These are phyloP conservation scores for Rutstroemia sp. DNA, from an alignment of 2,329 filamentous ascomycete species.

Conservation along the genomic window DNA sequence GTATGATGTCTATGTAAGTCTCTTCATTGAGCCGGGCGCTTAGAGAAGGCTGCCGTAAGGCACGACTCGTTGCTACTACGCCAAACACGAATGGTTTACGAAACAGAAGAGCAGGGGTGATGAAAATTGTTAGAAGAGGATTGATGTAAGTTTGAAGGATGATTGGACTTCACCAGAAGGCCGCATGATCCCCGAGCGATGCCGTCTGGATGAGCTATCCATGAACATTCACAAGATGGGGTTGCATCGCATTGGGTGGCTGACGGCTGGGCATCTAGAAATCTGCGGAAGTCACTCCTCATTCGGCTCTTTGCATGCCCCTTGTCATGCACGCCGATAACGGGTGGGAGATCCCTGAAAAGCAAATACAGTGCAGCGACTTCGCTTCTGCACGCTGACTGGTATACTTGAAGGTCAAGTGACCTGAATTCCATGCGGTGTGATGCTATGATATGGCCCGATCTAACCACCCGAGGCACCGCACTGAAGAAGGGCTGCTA, in stretches of 20 bases:
- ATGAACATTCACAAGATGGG: constrained; percentile 2
- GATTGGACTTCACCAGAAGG: constrained; percentile 14
- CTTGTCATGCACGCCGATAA: constrained; percentile 27
- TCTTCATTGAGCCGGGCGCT: constrained; percentile 28
- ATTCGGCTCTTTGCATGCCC: constrained; percentile 17
- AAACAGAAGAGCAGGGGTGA: constrained; percentile 21
- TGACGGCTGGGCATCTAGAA: constrained; percentile 4
- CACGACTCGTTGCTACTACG: constrained; percentile 13
- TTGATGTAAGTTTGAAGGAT: constrained; percentile 3
- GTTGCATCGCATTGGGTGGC: constrained; percentile 17
- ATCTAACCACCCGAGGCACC: not conserved
- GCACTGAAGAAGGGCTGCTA: constrained; percentile 3
- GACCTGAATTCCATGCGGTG: constrained; percentile 12
- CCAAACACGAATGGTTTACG: constrained; percentile 15
- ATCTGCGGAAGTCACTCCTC: constrained; percentile 2
- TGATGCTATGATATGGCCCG: constrained; percentile 9
- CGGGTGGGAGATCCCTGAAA: constrained; percentile 10
- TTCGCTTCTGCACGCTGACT: constrained; percentile 25
- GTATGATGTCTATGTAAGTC: constrained; percentile 15
- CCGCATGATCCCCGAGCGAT: constrained; percentile 14
- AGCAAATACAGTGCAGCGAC: constrained; percentile 16
- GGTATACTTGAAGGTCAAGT: constrained; percentile 43
- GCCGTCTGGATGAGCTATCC: not conserved
- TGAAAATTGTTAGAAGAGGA: constrained; percentile 15
- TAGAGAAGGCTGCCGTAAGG: constrained; percentile 29